These are phyloP conservation scores for Elongisporangium prolatum DNA, from an alignment of 352 stramenopile species.

Conservation along the genomic window DNA sequence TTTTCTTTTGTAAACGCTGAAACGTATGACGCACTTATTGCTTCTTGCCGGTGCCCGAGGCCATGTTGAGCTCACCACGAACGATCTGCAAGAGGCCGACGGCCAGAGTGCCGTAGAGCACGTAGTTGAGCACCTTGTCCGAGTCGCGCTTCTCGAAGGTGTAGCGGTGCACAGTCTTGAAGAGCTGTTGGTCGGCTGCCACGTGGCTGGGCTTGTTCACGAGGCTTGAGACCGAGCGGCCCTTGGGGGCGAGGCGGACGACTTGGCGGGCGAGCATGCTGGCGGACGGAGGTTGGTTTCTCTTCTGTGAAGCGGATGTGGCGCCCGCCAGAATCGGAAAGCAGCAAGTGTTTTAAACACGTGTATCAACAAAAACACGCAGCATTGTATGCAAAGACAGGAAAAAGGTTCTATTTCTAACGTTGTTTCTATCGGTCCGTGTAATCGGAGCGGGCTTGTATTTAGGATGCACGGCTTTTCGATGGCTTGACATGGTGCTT, in stretches of 20 bases:
- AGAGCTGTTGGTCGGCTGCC: conserved; percentile 58
- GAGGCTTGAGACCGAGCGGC: conserved; percentile 46
- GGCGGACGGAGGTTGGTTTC: neutral
- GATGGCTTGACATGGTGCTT: neutral
- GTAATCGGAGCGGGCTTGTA: neutral
- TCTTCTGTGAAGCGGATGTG: neutral
- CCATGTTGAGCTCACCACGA: conserved; percentile 69
- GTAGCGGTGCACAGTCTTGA: conserved; percentile 45
- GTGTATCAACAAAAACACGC: neutral
- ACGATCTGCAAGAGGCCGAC: conserved; percentile 57
- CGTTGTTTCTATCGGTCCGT: neutral
- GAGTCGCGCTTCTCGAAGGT: conserved; percentile 66
- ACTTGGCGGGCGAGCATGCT: conserved; percentile 61
- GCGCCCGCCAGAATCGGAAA: neutral
- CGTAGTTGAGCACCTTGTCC: conserved; percentile 36
- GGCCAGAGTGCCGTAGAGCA: conserved; percentile 35
- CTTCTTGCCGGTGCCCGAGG: conserved; percentile 62
- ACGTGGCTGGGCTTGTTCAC: conserved; percentile 71
- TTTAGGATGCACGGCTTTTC: neutral
- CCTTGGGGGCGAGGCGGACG: conserved; percentile 28
- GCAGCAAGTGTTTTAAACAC: neutral
- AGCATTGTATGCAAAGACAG: neutral
- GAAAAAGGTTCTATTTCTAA: neutral
- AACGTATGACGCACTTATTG: conserved; percentile 28
- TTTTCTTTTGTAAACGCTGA: conserved; percentile 4